Evolutionary conservation across 2,329 filamentous ascomycete genomes (phyloP), one percentile per base, ranked within the genome.

Genomic region (Clonostachys byssicola): DNA sequence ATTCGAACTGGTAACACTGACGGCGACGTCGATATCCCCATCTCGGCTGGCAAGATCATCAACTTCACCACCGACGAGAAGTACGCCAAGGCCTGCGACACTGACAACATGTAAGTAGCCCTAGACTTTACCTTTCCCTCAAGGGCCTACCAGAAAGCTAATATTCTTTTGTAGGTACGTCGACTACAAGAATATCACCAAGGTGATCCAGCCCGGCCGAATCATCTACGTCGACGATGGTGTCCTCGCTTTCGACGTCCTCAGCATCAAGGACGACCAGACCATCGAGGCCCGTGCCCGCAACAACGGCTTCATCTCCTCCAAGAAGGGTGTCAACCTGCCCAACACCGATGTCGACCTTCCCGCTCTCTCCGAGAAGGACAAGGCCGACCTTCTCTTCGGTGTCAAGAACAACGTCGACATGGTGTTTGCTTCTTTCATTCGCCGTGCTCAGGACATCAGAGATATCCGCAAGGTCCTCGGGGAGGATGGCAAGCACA

Each of bases 141-240:
- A 39, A 39, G 17, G 40, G 17, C 40, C 18, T 36, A 10, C 18
- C 14, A 30, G 33, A 38, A 45, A 14, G 23, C 47, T 45, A 39
- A 48, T 44, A 12, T 2, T 5, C 42, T 30, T 41, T 44, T 8
- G 34, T 53, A 92, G 89, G 85, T 96, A 91, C 65, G 88, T 97
- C 63, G 92, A 97, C 78, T 97, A 99, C 81, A 95, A 95, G 85
- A 99, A 99, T 81, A 97, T 99, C 73, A 96, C 92, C 74, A 96
- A 95, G 77, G 94, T 99, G 60, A 97, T 99, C 64, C 73, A 88
- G 67, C 77, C 82, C 50, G 94, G 92, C 64, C 92, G 94, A 62
- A 86, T 88, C 71, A 95, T 99, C 78, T 99, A 95, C 74, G 94
- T 99, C 60, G 94, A 99, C 64, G 94, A 99, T 64, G 94, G 94